phyloP scores from a whole-genome alignment of 192 early-diverging fungal species.

The Pilobolus umbonatus region DNA sequence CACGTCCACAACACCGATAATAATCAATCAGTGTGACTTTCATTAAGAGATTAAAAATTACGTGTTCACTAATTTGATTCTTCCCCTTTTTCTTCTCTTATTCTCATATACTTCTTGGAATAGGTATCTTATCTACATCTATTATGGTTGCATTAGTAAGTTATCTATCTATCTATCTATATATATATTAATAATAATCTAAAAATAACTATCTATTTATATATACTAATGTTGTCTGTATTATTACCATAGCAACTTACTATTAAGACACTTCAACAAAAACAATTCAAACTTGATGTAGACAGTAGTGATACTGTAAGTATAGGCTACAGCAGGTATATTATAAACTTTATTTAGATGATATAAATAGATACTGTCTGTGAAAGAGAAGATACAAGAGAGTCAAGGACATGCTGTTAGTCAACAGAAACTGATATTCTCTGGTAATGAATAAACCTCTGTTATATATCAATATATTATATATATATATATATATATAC shows the following conservation, averaged over 20 bases:
- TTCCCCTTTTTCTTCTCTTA: too few relatives aligned
- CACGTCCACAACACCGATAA: too few relatives aligned
- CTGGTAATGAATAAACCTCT: constrained; percentile 50
- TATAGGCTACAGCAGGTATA: background rate
- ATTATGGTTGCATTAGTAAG: constrained; percentile 12
- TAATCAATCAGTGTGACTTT: too few relatives aligned
- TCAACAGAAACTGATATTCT: constrained; percentile 85
- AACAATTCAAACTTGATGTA: constrained; percentile 75
- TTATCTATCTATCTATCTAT: too few relatives aligned
- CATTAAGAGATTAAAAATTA: too few relatives aligned
- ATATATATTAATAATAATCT: background rate
- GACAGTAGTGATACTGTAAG: constrained; percentile 59
- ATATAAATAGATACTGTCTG: constrained; percentile 55
- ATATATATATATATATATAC: background rate
- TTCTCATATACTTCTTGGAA: too few relatives aligned
- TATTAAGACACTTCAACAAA: constrained; percentile 89
- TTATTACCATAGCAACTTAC: constrained; percentile 63
- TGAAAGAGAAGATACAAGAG: constrained; percentile 78
- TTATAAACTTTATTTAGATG: background rate
- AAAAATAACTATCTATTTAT: background rate
- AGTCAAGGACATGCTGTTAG: constrained; percentile 63
- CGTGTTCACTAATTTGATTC: too few relatives aligned
- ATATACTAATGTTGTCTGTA: background rate
- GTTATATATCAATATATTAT: background rate
- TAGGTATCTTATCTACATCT: too few relatives aligned